Conservation (phyloP, 176 grass and related monocot genomes). For the Musa acuminata region DNA sequence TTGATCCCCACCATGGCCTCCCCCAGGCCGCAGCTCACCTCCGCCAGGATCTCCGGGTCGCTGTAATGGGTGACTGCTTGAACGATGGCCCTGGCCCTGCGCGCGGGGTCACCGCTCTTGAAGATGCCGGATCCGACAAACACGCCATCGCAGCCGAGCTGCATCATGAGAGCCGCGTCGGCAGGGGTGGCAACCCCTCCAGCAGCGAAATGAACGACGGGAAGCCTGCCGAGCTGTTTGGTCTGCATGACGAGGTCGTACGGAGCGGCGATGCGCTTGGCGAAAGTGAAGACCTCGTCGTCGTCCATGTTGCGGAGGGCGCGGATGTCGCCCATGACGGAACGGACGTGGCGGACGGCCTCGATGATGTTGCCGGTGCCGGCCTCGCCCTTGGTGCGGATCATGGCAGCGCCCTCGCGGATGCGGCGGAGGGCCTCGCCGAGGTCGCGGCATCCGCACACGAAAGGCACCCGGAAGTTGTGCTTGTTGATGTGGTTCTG, state of each 20-base stretch:
- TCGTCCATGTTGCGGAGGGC: conserved; percentile 7
- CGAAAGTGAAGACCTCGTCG: conserved; percentile 8
- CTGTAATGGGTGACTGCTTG: conserved; percentile 6
- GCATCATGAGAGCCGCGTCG: conserved; percentile 11
- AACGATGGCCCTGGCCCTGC: conserved; percentile 2
- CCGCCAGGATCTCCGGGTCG: not conserved
- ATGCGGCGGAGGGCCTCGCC: conserved; percentile 10
- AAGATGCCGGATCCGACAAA: conserved; percentile 11
- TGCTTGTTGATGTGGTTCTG: conserved; percentile 14
- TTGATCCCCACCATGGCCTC: conserved; percentile 11
- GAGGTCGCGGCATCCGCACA: conserved; percentile 8
- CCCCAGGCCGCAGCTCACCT: conserved; percentile 7
- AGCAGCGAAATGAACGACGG: conserved; percentile 1
- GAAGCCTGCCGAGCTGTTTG: conserved; percentile 3
- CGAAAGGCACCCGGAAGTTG: conserved; percentile 10
- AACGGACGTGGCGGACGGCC: conserved; percentile 4
- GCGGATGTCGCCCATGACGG: conserved; percentile 6
- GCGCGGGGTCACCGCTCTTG: not conserved
- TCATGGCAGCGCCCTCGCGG: conserved; percentile 13
- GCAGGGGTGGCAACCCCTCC: not conserved
- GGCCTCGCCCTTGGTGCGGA: conserved; percentile 6
- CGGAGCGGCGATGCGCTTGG: conserved; percentile 3
- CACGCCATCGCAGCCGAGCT: conserved; percentile 1
- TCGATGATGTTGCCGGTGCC: conserved; percentile 13
- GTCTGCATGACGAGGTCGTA: conserved; percentile 12